These are phyloP conservation scores for Penicillium longicatenatum DNA, from an alignment of 495 filamentous ascomycete species.

Conservation along the genomic window DNA sequence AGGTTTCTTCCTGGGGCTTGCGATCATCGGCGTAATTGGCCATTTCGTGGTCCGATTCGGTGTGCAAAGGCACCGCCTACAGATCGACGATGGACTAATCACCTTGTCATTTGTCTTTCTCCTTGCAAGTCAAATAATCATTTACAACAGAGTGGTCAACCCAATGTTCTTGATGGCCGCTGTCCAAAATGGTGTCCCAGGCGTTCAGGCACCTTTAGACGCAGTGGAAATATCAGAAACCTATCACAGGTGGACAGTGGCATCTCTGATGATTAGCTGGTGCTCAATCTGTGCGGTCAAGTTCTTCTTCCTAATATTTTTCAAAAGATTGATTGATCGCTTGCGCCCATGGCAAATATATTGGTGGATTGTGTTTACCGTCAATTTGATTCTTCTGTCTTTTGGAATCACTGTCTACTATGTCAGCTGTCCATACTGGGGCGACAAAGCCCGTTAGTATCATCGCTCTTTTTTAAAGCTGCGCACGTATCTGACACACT, in stretches of 20 bases:
- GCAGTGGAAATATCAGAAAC: background rate
- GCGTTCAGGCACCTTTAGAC: background rate
- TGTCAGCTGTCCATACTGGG: constrained; percentile 5
- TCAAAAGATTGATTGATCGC: constrained; percentile 3
- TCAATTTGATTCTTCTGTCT: background rate
- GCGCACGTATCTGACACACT: background rate
- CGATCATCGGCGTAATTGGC: background rate
- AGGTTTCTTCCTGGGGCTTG: background rate
- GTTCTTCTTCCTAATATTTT: constrained; percentile 1
- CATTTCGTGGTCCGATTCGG: background rate
- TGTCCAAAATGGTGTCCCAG: background rate
- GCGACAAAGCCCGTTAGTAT: background rate
- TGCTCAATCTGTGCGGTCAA: background rate
- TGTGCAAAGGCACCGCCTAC: background rate
- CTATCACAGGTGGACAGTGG: background rate
- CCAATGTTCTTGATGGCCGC: background rate
- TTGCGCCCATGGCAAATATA: background rate
- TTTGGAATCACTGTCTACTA: background rate
- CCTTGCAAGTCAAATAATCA: background rate
- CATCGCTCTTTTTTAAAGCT: too few species aligned
- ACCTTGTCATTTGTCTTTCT: background rate
- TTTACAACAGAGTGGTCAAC: background rate
- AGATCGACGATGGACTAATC: background rate
- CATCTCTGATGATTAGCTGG: background rate
- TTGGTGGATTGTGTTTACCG: constrained; percentile 1